Evolutionary conservation across 306 rosid species (phyloP).

Genomic region (Canavalia gladiata): DNA sequence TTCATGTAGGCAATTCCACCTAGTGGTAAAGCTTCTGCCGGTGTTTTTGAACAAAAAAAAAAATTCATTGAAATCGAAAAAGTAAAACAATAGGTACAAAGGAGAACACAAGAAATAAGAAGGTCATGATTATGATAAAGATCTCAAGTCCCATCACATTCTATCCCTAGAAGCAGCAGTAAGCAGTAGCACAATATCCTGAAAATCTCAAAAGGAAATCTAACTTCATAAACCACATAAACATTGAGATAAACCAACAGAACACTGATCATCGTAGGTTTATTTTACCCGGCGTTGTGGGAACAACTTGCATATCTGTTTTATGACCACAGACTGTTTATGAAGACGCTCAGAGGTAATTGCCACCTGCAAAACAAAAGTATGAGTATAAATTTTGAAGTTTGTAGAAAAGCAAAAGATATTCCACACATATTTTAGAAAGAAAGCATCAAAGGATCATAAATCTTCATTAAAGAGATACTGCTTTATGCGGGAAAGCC

Average conservation of each 20-base stretch:
- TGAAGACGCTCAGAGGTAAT: constrained; percentile 94
- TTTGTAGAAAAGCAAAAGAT: constrained; percentile 26
- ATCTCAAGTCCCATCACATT: not conserved
- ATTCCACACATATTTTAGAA: constrained; percentile 23
- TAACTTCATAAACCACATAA: constrained; percentile 30
- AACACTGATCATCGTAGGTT: constrained; percentile 24
- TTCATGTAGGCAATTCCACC: too few species aligned
- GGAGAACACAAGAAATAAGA: not conserved
- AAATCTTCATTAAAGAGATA: constrained; percentile 21
- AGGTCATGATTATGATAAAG: not conserved
- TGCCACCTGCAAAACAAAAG: constrained; percentile 75
- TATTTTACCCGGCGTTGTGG: constrained; percentile 86
- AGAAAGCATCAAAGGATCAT: constrained; percentile 32
- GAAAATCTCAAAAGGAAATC: constrained; percentile 15
- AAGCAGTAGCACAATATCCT: constrained; percentile 7
- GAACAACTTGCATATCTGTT: constrained; percentile 93
- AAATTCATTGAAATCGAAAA: not conserved
- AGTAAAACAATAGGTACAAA: not conserved
- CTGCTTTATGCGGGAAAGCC: constrained; percentile 33
- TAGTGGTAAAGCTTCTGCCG: not conserved
- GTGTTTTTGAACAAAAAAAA: not conserved
- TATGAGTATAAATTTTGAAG: constrained; percentile 37
- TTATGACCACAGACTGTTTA: constrained; percentile 87
- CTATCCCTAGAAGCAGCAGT: constrained; percentile 11
- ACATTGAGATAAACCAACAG: constrained; percentile 19